These are phyloP conservation scores for Haematococcus sp. DNA, from an alignment of 139 green algal species.

Conservation along the genomic window DNA sequence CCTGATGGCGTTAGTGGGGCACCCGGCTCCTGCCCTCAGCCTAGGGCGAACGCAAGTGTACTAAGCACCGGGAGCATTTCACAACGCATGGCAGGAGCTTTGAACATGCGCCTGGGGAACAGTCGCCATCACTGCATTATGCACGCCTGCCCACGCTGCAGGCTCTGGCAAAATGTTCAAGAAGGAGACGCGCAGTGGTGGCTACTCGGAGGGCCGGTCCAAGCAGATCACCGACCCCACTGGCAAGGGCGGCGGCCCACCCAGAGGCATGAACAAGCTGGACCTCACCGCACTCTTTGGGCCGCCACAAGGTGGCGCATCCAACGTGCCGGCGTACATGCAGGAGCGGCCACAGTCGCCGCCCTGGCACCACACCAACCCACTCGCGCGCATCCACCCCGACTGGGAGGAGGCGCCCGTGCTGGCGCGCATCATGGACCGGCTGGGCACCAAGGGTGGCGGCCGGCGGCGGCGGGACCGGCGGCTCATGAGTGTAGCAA, in stretches of 20 bases:
- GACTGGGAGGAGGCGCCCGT: conserved; percentile 51
- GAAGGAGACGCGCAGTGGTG: conserved; percentile 30
- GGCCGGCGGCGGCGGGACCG: conserved; percentile 34
- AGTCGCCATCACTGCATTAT: no score
- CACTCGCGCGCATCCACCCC: conserved; percentile 45
- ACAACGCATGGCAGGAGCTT: background rate
- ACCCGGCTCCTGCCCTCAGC: no score
- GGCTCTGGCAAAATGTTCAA: conserved; percentile 23
- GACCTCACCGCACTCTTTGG: background rate
- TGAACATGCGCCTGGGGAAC: background rate
- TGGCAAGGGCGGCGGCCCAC: background rate
- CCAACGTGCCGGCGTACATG: conserved; percentile 11
- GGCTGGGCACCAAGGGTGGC: conserved; percentile 38
- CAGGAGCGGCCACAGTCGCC: conserved; percentile 37
- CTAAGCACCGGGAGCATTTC: no score
- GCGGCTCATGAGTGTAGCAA: conserved; percentile 1
- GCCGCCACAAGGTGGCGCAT: background rate
- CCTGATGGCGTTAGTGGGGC: background rate
- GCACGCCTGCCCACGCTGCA: no score
- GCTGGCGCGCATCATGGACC: conserved; percentile 47
- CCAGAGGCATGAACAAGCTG: background rate
- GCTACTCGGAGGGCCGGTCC: conserved; percentile 12
- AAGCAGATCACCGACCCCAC: conserved; percentile 7
- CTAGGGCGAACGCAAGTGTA: no score
- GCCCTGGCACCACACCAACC: conserved; percentile 53